Evolutionary conservation across 257 asterid species (phyloP).

Genomic region (Forsythia suspensa): DNA sequence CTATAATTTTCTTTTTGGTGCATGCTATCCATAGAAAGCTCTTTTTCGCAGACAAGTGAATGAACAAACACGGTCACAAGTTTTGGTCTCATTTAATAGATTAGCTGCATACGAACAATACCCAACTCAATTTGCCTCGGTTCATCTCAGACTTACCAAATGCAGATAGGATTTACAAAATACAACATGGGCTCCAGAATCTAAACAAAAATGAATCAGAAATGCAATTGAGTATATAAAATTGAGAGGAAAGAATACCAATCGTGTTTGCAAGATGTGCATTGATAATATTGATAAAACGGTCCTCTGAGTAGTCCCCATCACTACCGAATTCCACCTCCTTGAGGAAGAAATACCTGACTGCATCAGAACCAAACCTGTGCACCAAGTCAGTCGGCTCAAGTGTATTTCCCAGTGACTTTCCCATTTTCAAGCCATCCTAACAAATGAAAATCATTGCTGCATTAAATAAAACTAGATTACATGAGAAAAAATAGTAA

Average conservation of each 20-base stretch:
- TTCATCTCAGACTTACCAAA: background rate
- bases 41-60: background rate
- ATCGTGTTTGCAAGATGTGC: constrained; percentile 96
- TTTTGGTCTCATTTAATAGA: background rate
- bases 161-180: background rate
- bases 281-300: constrained; percentile 77
- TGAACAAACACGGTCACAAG: background rate
- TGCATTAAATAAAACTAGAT: constrained; percentile 28
- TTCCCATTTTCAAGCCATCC: constrained; percentile 99
- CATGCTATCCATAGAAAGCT: background rate
- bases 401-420: constrained; percentile 87
- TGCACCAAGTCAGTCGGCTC: constrained; percentile 88
- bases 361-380: constrained; percentile 93
- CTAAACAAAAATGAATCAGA: constrained; percentile 10
- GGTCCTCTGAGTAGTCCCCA: constrained; percentile 96
- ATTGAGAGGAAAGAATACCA: constrained; percentile 44
- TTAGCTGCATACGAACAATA: background rate
- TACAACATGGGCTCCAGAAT: background rate
- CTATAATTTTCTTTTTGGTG: background rate
- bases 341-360: constrained; percentile 91
- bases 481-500: constrained; percentile 14
- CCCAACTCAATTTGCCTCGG: constrained; percentile 4
- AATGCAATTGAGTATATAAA: constrained; percentile 1
- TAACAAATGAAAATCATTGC: constrained; percentile 39
- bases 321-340: constrained; percentile 95